phyloP scores from a whole-genome alignment of 257 asterid species.

The Ligustrum vulgare region DNA sequence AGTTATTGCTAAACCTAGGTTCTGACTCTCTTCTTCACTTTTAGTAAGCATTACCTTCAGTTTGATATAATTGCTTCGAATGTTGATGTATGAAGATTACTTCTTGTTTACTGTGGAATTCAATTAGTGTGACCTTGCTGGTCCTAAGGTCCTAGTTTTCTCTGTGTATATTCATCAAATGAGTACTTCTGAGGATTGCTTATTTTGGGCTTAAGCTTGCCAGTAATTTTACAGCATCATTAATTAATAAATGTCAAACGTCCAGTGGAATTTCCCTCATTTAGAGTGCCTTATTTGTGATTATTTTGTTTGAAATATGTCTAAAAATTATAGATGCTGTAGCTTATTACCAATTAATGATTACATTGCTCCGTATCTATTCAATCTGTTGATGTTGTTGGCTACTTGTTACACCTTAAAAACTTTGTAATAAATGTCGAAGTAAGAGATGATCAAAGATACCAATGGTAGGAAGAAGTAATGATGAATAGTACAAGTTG shows the following conservation, averaged over 20 bases:
- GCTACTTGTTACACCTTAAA: no score
- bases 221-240: neutral
- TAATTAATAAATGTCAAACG: no score
- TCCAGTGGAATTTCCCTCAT: neutral
- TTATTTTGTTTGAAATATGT: neutral
- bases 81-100: neutral
- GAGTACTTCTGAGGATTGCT: neutral
- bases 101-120: neutral
- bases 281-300: neutral
- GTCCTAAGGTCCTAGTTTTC: neutral
- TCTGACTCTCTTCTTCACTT: constrained; percentile 32
- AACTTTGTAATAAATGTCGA: no score
- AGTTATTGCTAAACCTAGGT: constrained; percentile 99
- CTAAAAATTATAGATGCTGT: neutral
- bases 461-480: no score
- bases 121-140: neutral
- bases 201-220: neutral
- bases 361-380: neutral
- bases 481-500: no score
- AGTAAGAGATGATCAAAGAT: no score
- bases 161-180: neutral
- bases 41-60: constrained; percentile 17
- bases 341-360: neutral
- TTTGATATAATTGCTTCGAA: neutral
- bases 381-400: neutral